Evolutionary conservation across 257 asterid genomes (phyloP), one percentile per base, ranked within the genome.

Genomic region (Osmanthus fragrans): DNA sequence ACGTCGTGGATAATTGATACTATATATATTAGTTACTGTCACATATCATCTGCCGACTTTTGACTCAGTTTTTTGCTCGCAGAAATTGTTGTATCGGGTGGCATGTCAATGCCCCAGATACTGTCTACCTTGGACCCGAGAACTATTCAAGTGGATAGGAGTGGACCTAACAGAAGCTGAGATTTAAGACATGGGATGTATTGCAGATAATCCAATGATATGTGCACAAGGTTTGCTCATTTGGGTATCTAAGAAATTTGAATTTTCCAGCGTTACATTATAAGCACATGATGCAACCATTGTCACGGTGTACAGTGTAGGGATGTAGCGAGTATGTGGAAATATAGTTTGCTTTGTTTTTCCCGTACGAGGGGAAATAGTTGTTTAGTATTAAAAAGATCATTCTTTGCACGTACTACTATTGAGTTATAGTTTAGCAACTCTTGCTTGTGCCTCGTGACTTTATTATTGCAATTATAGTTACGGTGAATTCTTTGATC

Each of bases 101-200:
- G 94, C 78, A 90, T 90, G 94, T 90, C 94, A 18, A 90, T 90
- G 94, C 94, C 94, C 83, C 92, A 86, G 76, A 73, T 86, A 66
- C 83, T 90, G 72, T 86, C 94, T 47, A 82, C 92, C 27, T 80
- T 89, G 85, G 92, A 89, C 75, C 81, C 83, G 36, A 82, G 85
- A 78, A 78, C 51, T 47, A 45, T 74, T 77, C 88, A 85, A 36
- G 85, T 82, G 77, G 83, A 85, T 77, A 81, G 90, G 83, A 81
- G 74, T 74, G 83, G 88, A 82, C 79, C 88, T 15, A 81, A 76
- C 65, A 80, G 87, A 85, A 80, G 82, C 81, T 76, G 83, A 83
- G 74, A 34, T 76, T 56, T 71, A 42, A 21, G 21, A 37, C 65
- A 69, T 75, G 71, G 75, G 84, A 74, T 78, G 34, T 58, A 15